Evolutionary conservation across 495 filamentous ascomycete species (phyloP).

Genomic region (Talaromyces wortmannii): DNA sequence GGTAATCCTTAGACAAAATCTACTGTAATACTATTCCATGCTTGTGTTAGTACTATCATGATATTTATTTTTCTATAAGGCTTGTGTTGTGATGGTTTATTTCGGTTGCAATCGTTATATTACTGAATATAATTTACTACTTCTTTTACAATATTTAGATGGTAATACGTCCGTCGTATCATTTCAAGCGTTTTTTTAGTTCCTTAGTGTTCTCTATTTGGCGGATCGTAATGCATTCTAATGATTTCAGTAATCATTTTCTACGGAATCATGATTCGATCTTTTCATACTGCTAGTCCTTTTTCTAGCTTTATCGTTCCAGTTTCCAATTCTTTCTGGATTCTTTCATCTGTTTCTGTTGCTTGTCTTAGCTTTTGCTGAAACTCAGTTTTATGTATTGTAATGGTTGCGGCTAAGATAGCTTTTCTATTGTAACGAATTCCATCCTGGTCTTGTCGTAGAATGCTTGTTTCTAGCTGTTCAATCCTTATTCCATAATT

Average conservation of each 20-base stretch:
- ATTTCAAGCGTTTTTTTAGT: background rate
- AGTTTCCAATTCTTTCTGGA: too few species aligned
- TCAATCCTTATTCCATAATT: background rate
- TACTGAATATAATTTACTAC: too few species aligned
- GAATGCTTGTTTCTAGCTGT: background rate
- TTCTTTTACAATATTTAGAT: too few species aligned
- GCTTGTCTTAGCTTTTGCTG: too few species aligned
- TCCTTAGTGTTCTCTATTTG: background rate
- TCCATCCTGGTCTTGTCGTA: slow-evolving; percentile 5
- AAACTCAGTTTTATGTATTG: too few species aligned
- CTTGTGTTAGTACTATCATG: too few species aligned
- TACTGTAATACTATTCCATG: slow-evolving; percentile 1
- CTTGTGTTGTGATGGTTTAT: too few species aligned
- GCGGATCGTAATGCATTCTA: background rate
- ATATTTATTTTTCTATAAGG: too few species aligned
- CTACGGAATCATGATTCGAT: background rate
- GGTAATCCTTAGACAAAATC: background rate
- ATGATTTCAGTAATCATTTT: background rate
- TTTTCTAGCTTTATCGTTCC: background rate
- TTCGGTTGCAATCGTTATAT: too few species aligned
- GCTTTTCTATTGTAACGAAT: slow-evolving; percentile 3
- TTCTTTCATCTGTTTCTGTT: too few species aligned
- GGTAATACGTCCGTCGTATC: background rate
- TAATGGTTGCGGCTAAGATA: too few species aligned
- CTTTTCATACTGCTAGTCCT: too few species aligned